Evolutionary conservation across 352 stramenopile genomes (phyloP).

Genomic region (Phytophthora quininea): DNA sequence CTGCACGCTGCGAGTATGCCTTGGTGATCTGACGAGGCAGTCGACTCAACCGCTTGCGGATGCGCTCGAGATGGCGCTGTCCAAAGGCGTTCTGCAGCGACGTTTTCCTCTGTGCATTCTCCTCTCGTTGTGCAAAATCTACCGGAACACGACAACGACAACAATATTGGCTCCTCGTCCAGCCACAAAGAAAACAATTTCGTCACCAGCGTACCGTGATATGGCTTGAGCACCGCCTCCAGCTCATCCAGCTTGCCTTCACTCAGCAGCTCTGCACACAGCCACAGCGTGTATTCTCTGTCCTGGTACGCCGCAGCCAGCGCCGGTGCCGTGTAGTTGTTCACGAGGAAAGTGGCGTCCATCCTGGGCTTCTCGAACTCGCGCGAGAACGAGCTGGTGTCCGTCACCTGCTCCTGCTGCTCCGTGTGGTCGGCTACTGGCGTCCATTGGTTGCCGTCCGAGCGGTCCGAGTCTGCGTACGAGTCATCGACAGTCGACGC

Average conservation of each 20-base stretch:
- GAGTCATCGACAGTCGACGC: background rate
- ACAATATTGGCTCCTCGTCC: slow-evolving; percentile 9
- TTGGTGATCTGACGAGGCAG: slow-evolving; percentile 95
- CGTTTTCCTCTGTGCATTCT: slow-evolving; percentile 47
- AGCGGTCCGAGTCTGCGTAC: slow-evolving; percentile 1
- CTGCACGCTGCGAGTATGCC: slow-evolving; percentile 90
- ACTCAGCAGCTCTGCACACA: slow-evolving; percentile 76
- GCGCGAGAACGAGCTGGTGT: slow-evolving; percentile 53
- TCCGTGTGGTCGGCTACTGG: background rate
- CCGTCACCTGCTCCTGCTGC: slow-evolving; percentile 15
- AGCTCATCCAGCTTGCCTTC: slow-evolving; percentile 81
- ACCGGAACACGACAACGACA: slow-evolving; percentile 5
- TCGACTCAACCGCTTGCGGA: slow-evolving; percentile 94
- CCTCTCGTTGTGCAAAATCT: slow-evolving; percentile 57
- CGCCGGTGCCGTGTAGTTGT: slow-evolving; percentile 96
- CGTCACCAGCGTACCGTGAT: slow-evolving; percentile 46
- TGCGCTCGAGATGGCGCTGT: slow-evolving; percentile 88
- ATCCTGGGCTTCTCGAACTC: slow-evolving; percentile 75
- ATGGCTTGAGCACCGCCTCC: slow-evolving; percentile 72
- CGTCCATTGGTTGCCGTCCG: slow-evolving; percentile 9
- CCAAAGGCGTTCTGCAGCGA: slow-evolving; percentile 80
- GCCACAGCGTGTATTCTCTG: slow-evolving; percentile 84
- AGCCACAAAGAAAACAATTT: background rate
- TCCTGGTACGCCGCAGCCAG: slow-evolving; percentile 96
- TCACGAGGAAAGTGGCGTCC: slow-evolving; percentile 88